phyloP scores from a whole-genome alignment of 257 asterid genomes.

The Rehmannia glutinosa region DNA sequence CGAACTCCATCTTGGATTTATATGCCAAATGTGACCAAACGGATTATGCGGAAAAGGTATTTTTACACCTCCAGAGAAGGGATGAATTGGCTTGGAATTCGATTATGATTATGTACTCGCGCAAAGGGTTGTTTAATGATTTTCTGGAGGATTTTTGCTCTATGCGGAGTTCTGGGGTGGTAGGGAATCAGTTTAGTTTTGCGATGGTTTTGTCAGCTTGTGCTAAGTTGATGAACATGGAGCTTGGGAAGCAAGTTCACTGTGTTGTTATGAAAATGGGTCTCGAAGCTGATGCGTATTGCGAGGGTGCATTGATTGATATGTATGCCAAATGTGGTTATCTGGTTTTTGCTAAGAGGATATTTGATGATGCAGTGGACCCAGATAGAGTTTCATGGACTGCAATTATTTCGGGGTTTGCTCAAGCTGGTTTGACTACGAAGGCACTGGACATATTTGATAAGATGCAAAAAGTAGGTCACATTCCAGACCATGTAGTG shows the following conservation, averaged over 20 bases:
- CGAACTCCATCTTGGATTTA: slow-evolving; percentile 73
- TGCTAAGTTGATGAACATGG: slow-evolving; percentile 47
- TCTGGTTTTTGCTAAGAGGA: slow-evolving; percentile 50
- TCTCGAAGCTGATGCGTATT: slow-evolving; percentile 46
- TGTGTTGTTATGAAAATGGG: slow-evolving; percentile 49
- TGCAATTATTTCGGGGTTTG: slow-evolving; percentile 69
- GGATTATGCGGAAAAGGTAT: slow-evolving; percentile 49
- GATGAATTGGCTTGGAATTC: slow-evolving; percentile 84
- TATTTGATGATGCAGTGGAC: slow-evolving; percentile 48
- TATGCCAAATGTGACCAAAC: slow-evolving; percentile 75
- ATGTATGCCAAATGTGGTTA: slow-evolving; percentile 79
- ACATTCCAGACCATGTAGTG: slow-evolving; percentile 63
- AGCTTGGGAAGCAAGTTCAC: slow-evolving; percentile 63
- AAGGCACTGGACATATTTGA: slow-evolving; percentile 61
- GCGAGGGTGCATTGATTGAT: slow-evolving; percentile 74
- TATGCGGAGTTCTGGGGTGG: slow-evolving; percentile 54
- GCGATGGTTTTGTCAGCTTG: slow-evolving; percentile 75
- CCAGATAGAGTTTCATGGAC: slow-evolving; percentile 85
- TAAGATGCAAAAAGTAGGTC: slow-evolving; percentile 54
- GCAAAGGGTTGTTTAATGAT: slow-evolving; percentile 37
- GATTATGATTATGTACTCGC: slow-evolving; percentile 62
- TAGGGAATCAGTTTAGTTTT: slow-evolving; percentile 66
- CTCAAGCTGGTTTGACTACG: slow-evolving; percentile 51
- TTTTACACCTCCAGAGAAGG: slow-evolving; percentile 41
- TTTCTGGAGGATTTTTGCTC: slow-evolving; percentile 41